Evolutionary conservation across 2,329 filamentous ascomycete species (phyloP).

Genomic region (Exserohilum rostratum): DNA sequence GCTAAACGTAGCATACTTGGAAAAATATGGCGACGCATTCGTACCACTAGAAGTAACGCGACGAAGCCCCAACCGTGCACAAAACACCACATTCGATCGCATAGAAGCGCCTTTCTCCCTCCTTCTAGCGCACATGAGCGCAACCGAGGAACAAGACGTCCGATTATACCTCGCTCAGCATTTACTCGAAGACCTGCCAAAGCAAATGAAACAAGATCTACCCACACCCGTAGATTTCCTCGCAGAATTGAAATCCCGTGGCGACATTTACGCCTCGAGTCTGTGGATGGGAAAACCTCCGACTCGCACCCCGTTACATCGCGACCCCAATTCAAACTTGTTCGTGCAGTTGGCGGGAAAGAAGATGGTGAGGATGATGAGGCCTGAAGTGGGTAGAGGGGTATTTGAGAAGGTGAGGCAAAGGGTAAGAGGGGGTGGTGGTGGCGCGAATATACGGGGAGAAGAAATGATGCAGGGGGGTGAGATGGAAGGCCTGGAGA

Average conservation of each 20-base stretch:
- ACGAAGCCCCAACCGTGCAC: conserved; percentile 3
- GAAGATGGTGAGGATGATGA: conserved; percentile 76
- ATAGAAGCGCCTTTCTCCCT: conserved; percentile 68
- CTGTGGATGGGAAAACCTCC: conserved; percentile 88
- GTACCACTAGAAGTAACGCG: conserved; percentile 66
- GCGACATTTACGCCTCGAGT: conserved; percentile 85
- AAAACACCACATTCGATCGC: conserved; percentile 58
- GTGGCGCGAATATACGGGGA: conserved; percentile 66
- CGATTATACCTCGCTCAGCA: conserved; percentile 88
- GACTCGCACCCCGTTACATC: conserved; percentile 88
- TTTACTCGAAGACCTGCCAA: conserved; percentile 71
- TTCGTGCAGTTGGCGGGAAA: conserved; percentile 80
- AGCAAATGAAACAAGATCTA: conserved; percentile 66
- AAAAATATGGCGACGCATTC: conserved; percentile 54
- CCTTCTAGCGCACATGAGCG: conserved; percentile 62
- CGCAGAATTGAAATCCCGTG: conserved; percentile 63
- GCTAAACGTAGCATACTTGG: conserved; percentile 34
- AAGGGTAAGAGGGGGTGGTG: conserved; percentile 51
- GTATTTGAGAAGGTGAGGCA: conserved; percentile 64
- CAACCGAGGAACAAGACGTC: conserved; percentile 35
- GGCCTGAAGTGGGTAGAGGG: conserved; percentile 65
- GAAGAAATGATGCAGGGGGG: conserved; percentile 89
- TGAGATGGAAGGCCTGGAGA: conserved; percentile 70
- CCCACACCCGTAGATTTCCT: conserved; percentile 69
- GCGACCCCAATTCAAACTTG: conserved; percentile 91